A percentile compares a stretch with the other conserved stretches of the same genome.
Conservation (phyloP, 1,284 basidiomycete species). For the Inonotus hispidus region DNA sequence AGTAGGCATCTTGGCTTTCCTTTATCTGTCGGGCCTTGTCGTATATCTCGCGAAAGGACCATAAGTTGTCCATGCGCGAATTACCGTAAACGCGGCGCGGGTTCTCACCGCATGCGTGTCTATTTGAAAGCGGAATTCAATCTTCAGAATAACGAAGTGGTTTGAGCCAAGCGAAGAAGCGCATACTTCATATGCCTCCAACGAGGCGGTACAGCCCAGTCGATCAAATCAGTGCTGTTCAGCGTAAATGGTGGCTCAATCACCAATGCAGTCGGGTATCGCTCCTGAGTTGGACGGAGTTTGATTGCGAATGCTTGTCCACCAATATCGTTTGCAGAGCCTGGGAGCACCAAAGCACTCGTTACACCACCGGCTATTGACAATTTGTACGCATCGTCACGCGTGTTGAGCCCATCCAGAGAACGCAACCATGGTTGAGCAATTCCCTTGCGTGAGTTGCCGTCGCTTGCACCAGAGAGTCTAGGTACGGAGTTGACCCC, state of each 20-base stretch:
- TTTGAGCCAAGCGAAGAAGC: neutral
- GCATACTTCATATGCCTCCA: constrained; percentile 64
- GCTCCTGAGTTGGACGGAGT: constrained; percentile 50
- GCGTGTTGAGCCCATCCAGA: constrained; percentile 44
- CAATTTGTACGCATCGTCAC: constrained; percentile 33
- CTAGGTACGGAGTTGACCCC: constrained; percentile 40
- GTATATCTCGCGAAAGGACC: constrained; percentile 49
- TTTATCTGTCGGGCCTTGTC: constrained; percentile 71
- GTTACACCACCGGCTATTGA: constrained; percentile 43
- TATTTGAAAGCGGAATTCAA: constrained; percentile 14
- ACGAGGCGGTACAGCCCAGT: constrained; percentile 28
- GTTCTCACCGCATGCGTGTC: constrained; percentile 39
- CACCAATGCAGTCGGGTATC: constrained; percentile 55
- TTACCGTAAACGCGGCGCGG: constrained; percentile 31
- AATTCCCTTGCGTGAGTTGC: constrained; percentile 38
- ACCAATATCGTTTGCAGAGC: constrained; percentile 44
- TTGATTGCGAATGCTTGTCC: constrained; percentile 71
- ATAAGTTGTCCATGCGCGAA: constrained; percentile 41
- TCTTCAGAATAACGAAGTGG: neutral
- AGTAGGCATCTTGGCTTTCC: constrained; percentile 69
- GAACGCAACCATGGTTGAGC: constrained; percentile 46
- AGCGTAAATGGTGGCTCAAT: constrained; percentile 54
- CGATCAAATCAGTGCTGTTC: constrained; percentile 32
- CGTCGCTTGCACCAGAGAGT: constrained; percentile 34
- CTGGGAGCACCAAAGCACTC: constrained; percentile 41